These are phyloP conservation scores for Insectozyma bohioensis DNA, from an alignment of 1,139 yeast species.

Conservation along the genomic window DNA sequence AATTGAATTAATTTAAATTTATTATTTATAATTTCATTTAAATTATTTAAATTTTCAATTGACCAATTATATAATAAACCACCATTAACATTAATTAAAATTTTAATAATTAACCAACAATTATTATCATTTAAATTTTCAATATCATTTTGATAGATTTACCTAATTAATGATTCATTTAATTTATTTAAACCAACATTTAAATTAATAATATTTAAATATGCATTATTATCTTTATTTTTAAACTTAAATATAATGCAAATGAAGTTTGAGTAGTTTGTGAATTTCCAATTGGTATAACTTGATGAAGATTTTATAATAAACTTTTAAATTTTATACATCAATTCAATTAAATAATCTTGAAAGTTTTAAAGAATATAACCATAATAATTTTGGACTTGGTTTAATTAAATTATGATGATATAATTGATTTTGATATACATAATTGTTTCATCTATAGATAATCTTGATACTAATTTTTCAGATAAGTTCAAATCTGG, in stretches of 20 bases:
- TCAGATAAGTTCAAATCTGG: constrained; percentile 32
- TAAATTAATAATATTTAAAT: constrained; percentile 48
- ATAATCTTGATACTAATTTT: constrained; percentile 32
- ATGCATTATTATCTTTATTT: constrained; percentile 42
- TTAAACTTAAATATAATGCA: constrained; percentile 45
- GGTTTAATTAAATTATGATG: constrained; percentile 74
- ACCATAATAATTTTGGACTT: constrained; percentile 76
- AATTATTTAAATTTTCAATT: constrained; percentile 42
- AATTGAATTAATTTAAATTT: constrained; percentile 51
- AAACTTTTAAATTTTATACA: constrained; percentile 26
- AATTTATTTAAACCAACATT: constrained; percentile 71
- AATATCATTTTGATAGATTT: constrained; percentile 27
- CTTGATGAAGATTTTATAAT: too few relatives aligned
- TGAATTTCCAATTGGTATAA: constrained; percentile 45
- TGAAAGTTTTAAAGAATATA: constrained; percentile 59
- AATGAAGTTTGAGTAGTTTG: constrained; percentile 39
- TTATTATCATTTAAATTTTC: constrained; percentile 28
- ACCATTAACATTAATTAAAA: constrained; percentile 73
- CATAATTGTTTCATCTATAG: too few relatives aligned
- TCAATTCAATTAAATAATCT: constrained; percentile 16
- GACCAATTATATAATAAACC: constrained; percentile 64
- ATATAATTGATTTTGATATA: constrained; percentile 76
- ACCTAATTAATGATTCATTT: constrained; percentile 71
- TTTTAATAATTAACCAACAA: constrained; percentile 61
- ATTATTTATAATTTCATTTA: constrained; percentile 43